Evolutionary conservation across 2,329 filamentous ascomycete species (phyloP), one percentile per base, ranked within the genome.

Genomic region (Cytospora piceicola): DNA sequence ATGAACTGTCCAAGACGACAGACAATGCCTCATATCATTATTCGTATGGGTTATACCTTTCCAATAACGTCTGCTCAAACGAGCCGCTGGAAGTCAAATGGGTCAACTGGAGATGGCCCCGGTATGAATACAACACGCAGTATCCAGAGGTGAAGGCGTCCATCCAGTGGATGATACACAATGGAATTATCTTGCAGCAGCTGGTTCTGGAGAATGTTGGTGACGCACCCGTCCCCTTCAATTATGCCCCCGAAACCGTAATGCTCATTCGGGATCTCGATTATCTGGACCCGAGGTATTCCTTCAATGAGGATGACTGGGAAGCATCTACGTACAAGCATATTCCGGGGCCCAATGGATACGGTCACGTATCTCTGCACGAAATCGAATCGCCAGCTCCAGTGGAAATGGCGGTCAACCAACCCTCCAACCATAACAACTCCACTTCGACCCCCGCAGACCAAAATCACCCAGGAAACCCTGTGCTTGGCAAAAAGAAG

Each of bases 51-150:
- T 20, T 54, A 3, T 4, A 2, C 20, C 34, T 55, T 3, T 2
- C 59, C 22, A 0, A 1, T 2, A 22, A 46, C 4, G 32, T 53
- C 3, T 29, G 15, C 4, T 53, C 53, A 17, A 3, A 30, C 5
- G 2, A 32, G 2, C 17, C 27, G 3, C 34, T 34, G 1, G 32
- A 34, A 36, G 60, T 62, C 52, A 62, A 51, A 49, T 62, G 60
- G 52, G 52, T 62, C 27, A 62, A 62, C 32, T 62, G 60, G 60
- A 62, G 60, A 52, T 62, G 60, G 60, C 60, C 60, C 4, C 52
- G 60, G 29, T 62, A 56, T 30, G 52, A 62, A 27, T 62, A 39
- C 12, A 20, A 30, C 2, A 30, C 29, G 22, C n/a, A n/a, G 7
- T 8, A 12, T 15, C 22, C 39, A 9, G 12, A 34, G 8, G 39